Evolutionary conservation across 2,329 filamentous ascomycete genomes (phyloP).

Genomic region (Cladosporium cucumerinum): DNA sequence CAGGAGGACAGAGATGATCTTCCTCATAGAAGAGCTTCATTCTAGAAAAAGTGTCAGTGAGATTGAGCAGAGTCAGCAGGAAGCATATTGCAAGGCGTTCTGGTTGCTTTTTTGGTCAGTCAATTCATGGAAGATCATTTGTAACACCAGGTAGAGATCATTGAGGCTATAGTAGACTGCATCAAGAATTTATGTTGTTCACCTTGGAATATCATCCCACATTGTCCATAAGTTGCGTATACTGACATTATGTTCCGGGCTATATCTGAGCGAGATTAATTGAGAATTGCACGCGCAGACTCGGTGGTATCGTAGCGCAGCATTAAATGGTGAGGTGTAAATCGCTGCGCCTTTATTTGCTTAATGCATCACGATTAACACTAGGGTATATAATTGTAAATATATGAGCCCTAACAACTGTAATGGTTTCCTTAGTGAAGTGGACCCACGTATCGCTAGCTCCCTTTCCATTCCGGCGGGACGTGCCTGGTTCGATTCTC

Average conservation of each 20-base stretch:
- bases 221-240: too few species aligned
- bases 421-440: slow-evolving; percentile 34
- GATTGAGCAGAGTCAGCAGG: neutral
- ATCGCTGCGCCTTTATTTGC: too few species aligned
- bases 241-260: too few species aligned
- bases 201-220: too few species aligned
- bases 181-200: too few species aligned
- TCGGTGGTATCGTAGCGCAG: too few species aligned
- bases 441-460: slow-evolving; percentile 19
- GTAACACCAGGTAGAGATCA: neutral
- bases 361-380: too few species aligned
- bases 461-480: slow-evolving; percentile 28
- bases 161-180: neutral
- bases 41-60: neutral
- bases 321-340: too few species aligned
- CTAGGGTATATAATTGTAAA: too few species aligned
- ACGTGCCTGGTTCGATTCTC: slow-evolving; percentile 55
- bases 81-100: neutral
- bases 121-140: neutral
- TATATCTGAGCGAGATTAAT: too few species aligned
- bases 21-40: neutral
- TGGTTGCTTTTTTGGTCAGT: neutral
- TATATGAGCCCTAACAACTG: slow-evolving; percentile 26
- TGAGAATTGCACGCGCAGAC: too few species aligned
- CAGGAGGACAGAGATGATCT: neutral